Percentiles rank a stretch among this genome's conserved stretches.
Evolutionary conservation across 1,284 basidiomycete species (phyloP).

Genomic region (Taiwanofungus camphoratus): DNA sequence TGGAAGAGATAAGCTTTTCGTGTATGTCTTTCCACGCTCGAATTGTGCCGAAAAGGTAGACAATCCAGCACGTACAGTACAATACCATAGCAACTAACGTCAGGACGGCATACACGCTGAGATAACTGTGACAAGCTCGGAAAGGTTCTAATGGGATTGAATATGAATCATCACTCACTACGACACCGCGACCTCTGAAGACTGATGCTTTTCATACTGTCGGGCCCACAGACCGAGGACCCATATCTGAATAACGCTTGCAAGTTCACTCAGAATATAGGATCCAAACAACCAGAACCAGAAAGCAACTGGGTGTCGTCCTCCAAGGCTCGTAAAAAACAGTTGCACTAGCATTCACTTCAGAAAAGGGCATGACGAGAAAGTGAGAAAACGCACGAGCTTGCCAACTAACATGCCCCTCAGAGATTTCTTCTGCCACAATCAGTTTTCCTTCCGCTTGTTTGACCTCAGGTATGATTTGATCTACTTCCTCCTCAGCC

Average conservation of each 20-base stretch:
- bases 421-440: slow-evolving; percentile 53
- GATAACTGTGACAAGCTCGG: slow-evolving; percentile 29
- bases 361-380: slow-evolving; percentile 28
- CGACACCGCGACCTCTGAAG: slow-evolving; percentile 18
- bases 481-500: slow-evolving; percentile 34
- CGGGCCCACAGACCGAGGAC: slow-evolving; percentile 27
- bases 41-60: slow-evolving; percentile 36
- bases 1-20: slow-evolving; percentile 44
- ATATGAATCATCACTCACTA: slow-evolving; percentile 13
- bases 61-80: slow-evolving; percentile 25
- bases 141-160: slow-evolving; percentile 5
- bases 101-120: slow-evolving; percentile 37
- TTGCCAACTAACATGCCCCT: slow-evolving; percentile 48
- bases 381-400: slow-evolving; percentile 27
- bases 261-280: slow-evolving; percentile 18
- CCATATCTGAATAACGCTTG: slow-evolving; percentile 17
- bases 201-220: slow-evolving; percentile 27
- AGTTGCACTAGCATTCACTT: slow-evolving; percentile 22
- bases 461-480: slow-evolving; percentile 23
- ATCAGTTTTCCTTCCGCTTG: slow-evolving; percentile 43
- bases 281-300: slow-evolving; percentile 27
- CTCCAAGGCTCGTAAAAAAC: slow-evolving; percentile 28
- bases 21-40: slow-evolving; percentile 57
- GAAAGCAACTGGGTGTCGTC: slow-evolving; percentile 26
- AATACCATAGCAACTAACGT: slow-evolving; percentile 25